Conservation (phyloP, 1,284 basidiomycete genomes). For the Mycosarcoma maydis region DNA sequence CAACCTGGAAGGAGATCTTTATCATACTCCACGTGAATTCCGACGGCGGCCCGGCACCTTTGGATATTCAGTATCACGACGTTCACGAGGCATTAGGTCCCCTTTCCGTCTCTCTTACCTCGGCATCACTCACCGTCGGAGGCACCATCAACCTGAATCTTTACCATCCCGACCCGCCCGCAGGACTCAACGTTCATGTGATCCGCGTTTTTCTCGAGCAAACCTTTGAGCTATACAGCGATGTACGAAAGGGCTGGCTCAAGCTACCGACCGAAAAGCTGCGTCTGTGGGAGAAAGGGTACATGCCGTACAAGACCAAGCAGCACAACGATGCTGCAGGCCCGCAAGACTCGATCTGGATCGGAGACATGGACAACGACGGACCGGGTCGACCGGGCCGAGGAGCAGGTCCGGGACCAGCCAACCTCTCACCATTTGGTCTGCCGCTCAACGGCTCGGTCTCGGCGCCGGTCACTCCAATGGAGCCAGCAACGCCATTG, state of each 20-base stretch:
- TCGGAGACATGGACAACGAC: constrained; percentile 42
- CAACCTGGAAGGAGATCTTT: constrained; percentile 60
- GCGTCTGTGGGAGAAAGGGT: constrained; percentile 62
- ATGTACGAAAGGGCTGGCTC: constrained; percentile 55
- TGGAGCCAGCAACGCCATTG: constrained; percentile 44
- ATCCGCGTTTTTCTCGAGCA: constrained; percentile 64
- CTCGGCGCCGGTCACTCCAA: constrained; percentile 44
- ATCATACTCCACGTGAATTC: constrained; percentile 60
- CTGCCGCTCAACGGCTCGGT: constrained; percentile 46
- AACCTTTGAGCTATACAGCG: constrained; percentile 62
- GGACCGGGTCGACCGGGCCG: constrained; percentile 47
- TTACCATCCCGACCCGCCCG: constrained; percentile 62
- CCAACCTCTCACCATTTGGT: constrained; percentile 48
- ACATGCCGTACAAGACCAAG: constrained; percentile 62
- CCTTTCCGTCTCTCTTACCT: constrained; percentile 57
- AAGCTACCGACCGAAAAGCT: constrained; percentile 61
- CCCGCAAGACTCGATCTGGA: constrained; percentile 54
- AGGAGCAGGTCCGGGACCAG: constrained; percentile 33
- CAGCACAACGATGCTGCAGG: constrained; percentile 39
- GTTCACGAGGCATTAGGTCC: constrained; percentile 62
- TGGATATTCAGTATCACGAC: constrained; percentile 65
- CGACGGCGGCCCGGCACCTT: constrained; percentile 58
- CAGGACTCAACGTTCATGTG: constrained; percentile 61
- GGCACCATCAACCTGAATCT: constrained; percentile 56
- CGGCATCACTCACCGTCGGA: constrained; percentile 63